Evolutionary conservation across 169 alveolate genomes (phyloP).

Genomic region (Plasmodium sp.): DNA sequence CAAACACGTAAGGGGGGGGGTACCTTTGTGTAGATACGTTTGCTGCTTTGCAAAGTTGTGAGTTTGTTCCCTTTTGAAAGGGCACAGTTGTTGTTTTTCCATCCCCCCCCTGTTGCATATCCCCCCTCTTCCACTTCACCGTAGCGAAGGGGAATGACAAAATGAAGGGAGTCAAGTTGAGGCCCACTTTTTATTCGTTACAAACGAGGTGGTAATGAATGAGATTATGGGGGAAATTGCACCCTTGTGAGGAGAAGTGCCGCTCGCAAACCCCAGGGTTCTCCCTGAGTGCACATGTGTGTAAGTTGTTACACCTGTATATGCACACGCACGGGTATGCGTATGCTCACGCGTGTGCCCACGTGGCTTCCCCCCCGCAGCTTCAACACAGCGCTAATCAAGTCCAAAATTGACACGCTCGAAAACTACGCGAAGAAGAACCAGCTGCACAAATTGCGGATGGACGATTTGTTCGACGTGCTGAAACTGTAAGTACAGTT

Average conservation of each 20-base stretch:
- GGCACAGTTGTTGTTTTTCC: neutral
- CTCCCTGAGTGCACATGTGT: neutral
- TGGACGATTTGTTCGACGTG: constrained; percentile 63
- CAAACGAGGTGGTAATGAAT: neutral
- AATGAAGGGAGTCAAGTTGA: neutral
- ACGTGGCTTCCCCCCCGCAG: constrained; percentile 14
- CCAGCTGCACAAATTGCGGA: constrained; percentile 60
- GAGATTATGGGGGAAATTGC: neutral
- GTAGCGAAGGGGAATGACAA: neutral
- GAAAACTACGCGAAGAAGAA: constrained; percentile 75
- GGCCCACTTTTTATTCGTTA: neutral
- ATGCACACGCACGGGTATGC: neutral
- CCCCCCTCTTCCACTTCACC: neutral
- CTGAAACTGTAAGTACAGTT: constrained; percentile 32
- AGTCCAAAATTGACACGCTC: constrained; percentile 58
- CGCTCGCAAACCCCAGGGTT: neutral
- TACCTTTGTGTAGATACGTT: neutral
- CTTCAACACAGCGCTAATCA: constrained; percentile 70
- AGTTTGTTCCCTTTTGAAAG: neutral
- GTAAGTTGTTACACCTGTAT: neutral
- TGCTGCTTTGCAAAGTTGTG: neutral
- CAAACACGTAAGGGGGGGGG: neutral
- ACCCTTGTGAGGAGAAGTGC: neutral
- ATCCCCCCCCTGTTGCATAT: neutral
- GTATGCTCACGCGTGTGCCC: neutral